Percentiles rank a stretch among this genome's conserved stretches.
Conservation (phyloP, 257 asterid genomes). For the Nicotiana obtusifolia region DNA sequence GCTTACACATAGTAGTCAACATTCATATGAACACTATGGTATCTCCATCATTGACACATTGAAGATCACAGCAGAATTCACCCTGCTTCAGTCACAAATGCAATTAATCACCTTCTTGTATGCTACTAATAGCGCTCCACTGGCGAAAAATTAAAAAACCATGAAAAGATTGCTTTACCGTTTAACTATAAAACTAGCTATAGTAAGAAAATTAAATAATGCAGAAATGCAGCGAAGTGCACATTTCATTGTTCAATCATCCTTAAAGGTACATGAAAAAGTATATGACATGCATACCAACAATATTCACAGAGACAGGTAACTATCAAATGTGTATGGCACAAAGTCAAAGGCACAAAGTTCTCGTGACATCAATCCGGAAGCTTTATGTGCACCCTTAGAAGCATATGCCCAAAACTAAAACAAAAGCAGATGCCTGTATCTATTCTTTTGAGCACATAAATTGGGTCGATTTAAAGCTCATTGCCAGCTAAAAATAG, state of each 20-base stretch:
- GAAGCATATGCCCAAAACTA: slow-evolving; percentile 17
- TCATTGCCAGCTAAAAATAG: slow-evolving; percentile 11
- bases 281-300: slow-evolving; percentile 24
- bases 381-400: slow-evolving; percentile 14
- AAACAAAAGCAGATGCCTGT: slow-evolving; percentile 24
- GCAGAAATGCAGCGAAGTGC: slow-evolving; percentile 3
- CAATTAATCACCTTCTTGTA: not conserved
- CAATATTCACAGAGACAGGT: slow-evolving; percentile 41
- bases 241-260: slow-evolving; percentile 16
- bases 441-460: slow-evolving; percentile 12
- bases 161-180: not conserved
- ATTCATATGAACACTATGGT: not conserved
- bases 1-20: not conserved
- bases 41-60: not conserved
- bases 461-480: slow-evolving; percentile 2
- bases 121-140: not conserved
- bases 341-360: slow-evolving; percentile 19
- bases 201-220: not conserved
- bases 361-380: slow-evolving; percentile 27
- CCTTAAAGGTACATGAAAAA: slow-evolving; percentile 20
- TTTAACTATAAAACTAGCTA: not conserved
- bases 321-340: slow-evolving; percentile 26
- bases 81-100: not conserved
- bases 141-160: not conserved
- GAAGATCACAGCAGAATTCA: not conserved